Conservation (phyloP, 176 grass and related monocot species). For the Bromus sterilis region DNA sequence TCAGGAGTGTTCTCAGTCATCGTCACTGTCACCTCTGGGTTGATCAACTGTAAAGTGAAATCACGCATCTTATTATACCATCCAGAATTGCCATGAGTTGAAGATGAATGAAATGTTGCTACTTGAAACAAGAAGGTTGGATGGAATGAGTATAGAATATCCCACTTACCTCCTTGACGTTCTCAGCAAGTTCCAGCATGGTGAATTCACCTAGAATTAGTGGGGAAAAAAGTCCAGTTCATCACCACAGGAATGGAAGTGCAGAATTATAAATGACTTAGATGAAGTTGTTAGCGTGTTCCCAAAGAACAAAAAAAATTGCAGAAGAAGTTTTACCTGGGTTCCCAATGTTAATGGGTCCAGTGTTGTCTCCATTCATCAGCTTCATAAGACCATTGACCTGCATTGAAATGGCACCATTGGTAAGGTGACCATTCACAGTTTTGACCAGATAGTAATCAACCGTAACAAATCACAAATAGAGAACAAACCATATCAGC, state of each 20-base stretch:
- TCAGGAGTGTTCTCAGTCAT: constrained; percentile 98
- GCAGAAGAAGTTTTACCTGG: constrained; percentile 51
- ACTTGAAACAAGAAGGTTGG: neutral
- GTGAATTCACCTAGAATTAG: constrained; percentile 87
- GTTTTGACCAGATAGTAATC: neutral
- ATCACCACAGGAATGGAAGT: neutral
- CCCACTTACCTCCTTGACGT: constrained; percentile 75
- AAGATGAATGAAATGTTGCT: neutral
- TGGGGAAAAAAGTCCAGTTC: neutral
- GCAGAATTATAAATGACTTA: neutral
- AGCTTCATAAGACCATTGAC: constrained; percentile 98
- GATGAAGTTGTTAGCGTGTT: neutral
- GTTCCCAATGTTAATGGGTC: constrained; percentile 94
- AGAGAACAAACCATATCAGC: constrained; percentile 73
- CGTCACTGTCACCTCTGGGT: constrained; percentile 57
- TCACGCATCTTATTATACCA: neutral
- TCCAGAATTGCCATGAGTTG: neutral
- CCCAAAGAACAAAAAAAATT: neutral
- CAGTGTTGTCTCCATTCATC: constrained; percentile 95
- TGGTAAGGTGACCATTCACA: neutral
- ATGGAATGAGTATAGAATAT: neutral
- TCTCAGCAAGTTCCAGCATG: constrained; percentile 97
- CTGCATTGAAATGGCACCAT: constrained; percentile 32
- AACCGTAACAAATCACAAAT: neutral
- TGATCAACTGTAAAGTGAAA: constrained; percentile 69